Evolutionary conservation across 164 flowering plant species (phyloP), one percentile per base, ranked within the genome.

Genomic region (Vitis rupestris): DNA sequence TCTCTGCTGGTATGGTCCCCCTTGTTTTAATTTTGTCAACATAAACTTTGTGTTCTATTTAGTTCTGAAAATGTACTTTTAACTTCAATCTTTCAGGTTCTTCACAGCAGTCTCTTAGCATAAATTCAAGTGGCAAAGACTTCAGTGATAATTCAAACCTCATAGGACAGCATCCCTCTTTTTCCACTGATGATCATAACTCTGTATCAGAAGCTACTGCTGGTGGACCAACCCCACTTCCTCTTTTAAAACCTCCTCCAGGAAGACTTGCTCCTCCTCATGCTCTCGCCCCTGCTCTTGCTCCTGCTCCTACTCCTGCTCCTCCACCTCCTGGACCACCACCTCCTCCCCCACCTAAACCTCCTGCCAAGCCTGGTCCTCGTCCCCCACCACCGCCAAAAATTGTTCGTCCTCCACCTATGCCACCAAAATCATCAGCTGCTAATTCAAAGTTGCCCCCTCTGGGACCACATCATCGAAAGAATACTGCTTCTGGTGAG

Each of bases 21-120:
- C 49, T 44, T 48, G 3, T 50, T 19, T 15, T 17, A 44, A 2
- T 62, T 61, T 59, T 48, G 44, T 2, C 14, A 6, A 5, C 12
- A 44, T 29, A 23, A 2, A 49, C 37, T 65, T 58, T 3, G 9
- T 50, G 31, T 10, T 47, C 50, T 17, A 50, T 31, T 12, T 10
- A 10, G n/a, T 51, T 60, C 10, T 31, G 13, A 37, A 52, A 31
- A 12, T 50, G 23, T 67, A 47, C n/a, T 37, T 17, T 44, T 15
- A 19, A 6, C 49, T 54, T 71, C 78, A 49, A 61, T 66, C 55
- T 74, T 77, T 71, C 90, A 91, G 98, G 86, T 74, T 87, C 95
- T 67, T 77, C 95, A 23, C 84, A 70, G 49, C 84, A 78, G 63
- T 72, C 84, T 31, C 67, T 57, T 51, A 63, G 79, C 65, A 54